Base-by-base conservation (phyloP, 2,329 filamentous ascomycete genomes). In the Clarireedia hainanense region DNA sequence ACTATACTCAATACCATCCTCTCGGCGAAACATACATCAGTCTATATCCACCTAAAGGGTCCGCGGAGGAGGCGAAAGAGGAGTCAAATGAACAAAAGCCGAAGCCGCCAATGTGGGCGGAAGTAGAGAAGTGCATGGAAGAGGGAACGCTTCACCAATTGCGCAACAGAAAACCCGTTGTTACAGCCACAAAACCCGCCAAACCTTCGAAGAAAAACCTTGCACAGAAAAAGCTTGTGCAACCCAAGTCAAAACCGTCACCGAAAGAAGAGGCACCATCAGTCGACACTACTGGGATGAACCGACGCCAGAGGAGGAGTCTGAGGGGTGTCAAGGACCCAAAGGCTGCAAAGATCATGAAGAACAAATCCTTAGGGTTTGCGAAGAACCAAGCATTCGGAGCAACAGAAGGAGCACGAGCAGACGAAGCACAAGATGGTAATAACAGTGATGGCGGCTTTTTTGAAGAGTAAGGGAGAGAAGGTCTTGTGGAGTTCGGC, bases 1-100 rank as follows among this genome's bases (percentile, higher is more conserved):
- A 88, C 63, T 94, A 94, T 67, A 82, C 88, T 1, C 78, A 81
- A 52, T 86, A 85, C 70, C 88, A 81, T 60, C 89, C 89, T 1
- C 80, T 88, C 46, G 75, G 84, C 64, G 83, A 88, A 69, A 75
- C 78, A 23, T 94, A 94, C 70, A 76, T 88, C 61, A 83, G 81
- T 63, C 68, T 86, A 15, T 86, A 84, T 62, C 74, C 79, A 12
- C 70, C 69, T 70, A 74, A 50, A 73, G 42, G 47, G 34, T 72
- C n/a, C 59, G 65, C 37, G 6, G 72, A 70, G 15, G 65, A 64
- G 26, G 64, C 67, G 42, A 55, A 49, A 26, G 26, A 34, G 55
- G 61, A 57, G 57, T 59, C 61, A 15, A 62, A 30, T 10, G 27
- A 30, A 30, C 27, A 65, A 36, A 75, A 69, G 49, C 47, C 51